These are phyloP conservation scores for Candida mattraensis DNA, from an alignment of 805 yeast species.

Conservation along the genomic window DNA sequence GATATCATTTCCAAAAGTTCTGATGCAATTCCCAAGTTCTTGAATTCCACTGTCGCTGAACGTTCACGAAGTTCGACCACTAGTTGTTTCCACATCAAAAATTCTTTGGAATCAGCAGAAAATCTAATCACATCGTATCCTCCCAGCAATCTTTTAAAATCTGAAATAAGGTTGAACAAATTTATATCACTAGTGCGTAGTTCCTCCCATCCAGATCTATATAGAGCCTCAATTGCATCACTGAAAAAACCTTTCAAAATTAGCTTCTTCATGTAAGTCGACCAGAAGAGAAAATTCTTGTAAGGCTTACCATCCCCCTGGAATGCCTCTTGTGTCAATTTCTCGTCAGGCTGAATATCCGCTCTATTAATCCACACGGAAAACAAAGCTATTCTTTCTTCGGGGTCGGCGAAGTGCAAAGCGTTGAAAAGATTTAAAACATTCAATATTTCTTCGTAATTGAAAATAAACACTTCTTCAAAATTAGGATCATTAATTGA, in stretches of 20 bases:
- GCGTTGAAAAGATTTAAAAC: constrained; percentile 62
- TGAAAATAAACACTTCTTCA: constrained; percentile 24
- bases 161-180: constrained; percentile 39
- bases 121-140: constrained; percentile 37
- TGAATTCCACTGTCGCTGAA: constrained; percentile 26
- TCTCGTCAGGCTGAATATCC: constrained; percentile 63
- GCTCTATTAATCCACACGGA: constrained; percentile 68
- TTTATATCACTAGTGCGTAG: constrained; percentile 31
- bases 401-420: constrained; percentile 43
- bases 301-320: constrained; percentile 43
- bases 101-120: constrained; percentile 40
- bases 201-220: constrained; percentile 42
- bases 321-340: constrained; percentile 46
- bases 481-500: constrained; percentile 20
- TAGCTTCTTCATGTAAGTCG: constrained; percentile 52
- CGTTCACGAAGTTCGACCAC: constrained; percentile 52
- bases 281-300: constrained; percentile 60
- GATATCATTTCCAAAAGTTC: constrained; percentile 43
- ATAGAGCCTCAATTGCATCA: constrained; percentile 52
- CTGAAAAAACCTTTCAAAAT: constrained; percentile 60
- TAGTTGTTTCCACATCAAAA: constrained; percentile 49
- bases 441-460: constrained; percentile 43
- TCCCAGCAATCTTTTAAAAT: constrained; percentile 39
- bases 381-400: constrained; percentile 44
- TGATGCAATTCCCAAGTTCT: constrained; percentile 31